Base-by-base conservation (phyloP, 2,329 filamentous ascomycete genomes). In the Sporothrix luriei region DNA sequence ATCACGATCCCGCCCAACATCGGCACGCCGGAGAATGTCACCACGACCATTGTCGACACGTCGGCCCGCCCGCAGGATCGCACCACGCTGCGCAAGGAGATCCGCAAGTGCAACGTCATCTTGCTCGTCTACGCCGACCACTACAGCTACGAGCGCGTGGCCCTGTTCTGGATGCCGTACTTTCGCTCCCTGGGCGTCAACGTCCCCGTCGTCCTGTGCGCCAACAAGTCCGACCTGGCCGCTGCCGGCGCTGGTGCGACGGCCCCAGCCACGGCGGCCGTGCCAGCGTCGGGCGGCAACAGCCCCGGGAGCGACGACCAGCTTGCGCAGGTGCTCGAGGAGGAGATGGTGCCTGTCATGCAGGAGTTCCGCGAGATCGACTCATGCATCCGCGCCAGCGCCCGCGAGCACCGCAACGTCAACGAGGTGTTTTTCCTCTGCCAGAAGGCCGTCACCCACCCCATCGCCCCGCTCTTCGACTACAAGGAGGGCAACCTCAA, bases 271-370 rank as follows among this genome's bases (percentile, higher is more conserved):
- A 38, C 26, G 46, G 46, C 40, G 2, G 48, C 64, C 10, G 38
- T 46, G 40, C 57, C 57, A 14, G 49, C 66, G 29, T 51, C 52
- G 38, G 64, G 64, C n/a, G 65, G 52, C 33, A 55, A 40, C 46
- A 71, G 69, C 49, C 57, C 68, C 14, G 43, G 61, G 16, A 70
- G 64, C 64, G 90, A 91, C 74, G 90, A 88, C 54, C 91, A 85
- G 71, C 93, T 92, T 10, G 86, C 92, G 0, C 92, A 97, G 78
- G 90, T 97, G 10, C 88, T 97, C 59, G 92, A 97, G 76, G 95
- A 98, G 78, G 95, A 99, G 82, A 97, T 99, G 93, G 84, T 98
- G 43, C 95, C 95, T 0, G 90, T 99, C 73, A 97, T 99, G 95
- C 90, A 92, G 72, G 95, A 99, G 81, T 99, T 98, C 81, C 94